Conservation (phyloP, 176 grass and related monocot genomes). For the Poa pratensis region DNA sequence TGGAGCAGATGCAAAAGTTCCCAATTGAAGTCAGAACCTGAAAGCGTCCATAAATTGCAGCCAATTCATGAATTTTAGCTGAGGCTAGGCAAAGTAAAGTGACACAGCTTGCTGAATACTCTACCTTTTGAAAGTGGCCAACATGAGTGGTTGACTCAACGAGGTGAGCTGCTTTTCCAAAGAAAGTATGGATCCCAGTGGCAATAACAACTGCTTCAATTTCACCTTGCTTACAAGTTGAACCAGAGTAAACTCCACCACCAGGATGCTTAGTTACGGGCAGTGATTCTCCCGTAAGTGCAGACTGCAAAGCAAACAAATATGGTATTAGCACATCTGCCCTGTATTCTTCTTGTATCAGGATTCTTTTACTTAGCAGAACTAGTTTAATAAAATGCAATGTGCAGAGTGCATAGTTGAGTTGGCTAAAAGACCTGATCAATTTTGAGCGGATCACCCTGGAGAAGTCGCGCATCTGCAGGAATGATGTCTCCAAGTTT, state of each 20-base stretch:
- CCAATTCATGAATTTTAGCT: conserved; percentile 6
- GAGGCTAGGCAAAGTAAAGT: background rate
- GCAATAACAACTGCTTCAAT: conserved; percentile 82
- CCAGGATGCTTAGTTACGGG: conserved; percentile 73
- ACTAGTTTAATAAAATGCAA: background rate
- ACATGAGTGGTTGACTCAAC: conserved; percentile 75
- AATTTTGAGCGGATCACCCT: conserved; percentile 72
- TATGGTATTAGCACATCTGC: conserved; percentile 12
- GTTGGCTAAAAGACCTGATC: conserved; percentile 50
- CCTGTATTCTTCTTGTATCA: background rate
- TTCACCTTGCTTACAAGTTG: conserved; percentile 83
- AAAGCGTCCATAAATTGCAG: conserved; percentile 35
- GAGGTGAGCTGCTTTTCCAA: conserved; percentile 77
- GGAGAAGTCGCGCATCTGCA: conserved; percentile 66
- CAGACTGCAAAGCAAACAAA: conserved; percentile 57
- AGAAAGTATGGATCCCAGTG: conserved; percentile 82
- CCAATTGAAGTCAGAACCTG: conserved; percentile 77
- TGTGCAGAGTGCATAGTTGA: conserved; percentile 16
- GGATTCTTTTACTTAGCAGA: background rate
- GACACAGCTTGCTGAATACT: too few relatives aligned
- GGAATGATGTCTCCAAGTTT: conserved; percentile 83
- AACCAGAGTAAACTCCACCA: conserved; percentile 70
- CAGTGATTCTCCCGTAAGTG: conserved; percentile 68
- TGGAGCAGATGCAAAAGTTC: conserved; percentile 82
- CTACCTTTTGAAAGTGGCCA: conserved; percentile 79